Conservation (phyloP, 257 asterid species). For the Nicotiana paniculata region DNA sequence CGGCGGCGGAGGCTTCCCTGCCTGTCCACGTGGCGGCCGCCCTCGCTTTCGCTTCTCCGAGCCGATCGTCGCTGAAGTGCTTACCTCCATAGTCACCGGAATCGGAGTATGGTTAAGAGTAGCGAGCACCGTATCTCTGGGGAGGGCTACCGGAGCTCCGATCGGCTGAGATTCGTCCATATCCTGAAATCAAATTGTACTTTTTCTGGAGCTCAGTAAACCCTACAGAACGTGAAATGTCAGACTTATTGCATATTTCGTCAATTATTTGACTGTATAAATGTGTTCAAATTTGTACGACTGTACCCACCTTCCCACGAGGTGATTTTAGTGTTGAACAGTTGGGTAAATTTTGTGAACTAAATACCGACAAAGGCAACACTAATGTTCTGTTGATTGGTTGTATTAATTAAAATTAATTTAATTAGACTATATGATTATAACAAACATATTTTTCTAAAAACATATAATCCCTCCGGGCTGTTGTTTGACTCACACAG, state of each 20-base stretch:
- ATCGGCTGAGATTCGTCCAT: slow-evolving; percentile 19
- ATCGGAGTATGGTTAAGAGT: slow-evolving; percentile 6
- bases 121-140: slow-evolving; percentile 19
- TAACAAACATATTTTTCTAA: too few relatives aligned
- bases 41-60: slow-evolving; percentile 66
- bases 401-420: too few relatives aligned
- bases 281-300: not conserved
- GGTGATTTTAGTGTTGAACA: not conserved
- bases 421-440: too few relatives aligned
- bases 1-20: slow-evolving; percentile 38
- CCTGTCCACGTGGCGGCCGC: slow-evolving; percentile 59
- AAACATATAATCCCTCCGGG: too few relatives aligned
- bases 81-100: not conserved
- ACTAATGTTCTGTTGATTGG: not conserved
- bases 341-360: not conserved
- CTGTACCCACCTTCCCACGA: not conserved
- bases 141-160: slow-evolving; percentile 21
- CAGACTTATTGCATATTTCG: not conserved
- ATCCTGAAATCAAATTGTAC: not conserved
- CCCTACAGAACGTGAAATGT: slow-evolving; percentile 11
- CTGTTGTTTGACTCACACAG: too few relatives aligned
- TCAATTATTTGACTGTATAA: not conserved
- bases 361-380: not conserved
- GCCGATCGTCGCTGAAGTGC: slow-evolving; percentile 1
- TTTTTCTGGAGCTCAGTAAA: not conserved